These are phyloP conservation scores for Neonectria ditissima DNA, from an alignment of 2,329 filamentous ascomycete species.

Conservation along the genomic window DNA sequence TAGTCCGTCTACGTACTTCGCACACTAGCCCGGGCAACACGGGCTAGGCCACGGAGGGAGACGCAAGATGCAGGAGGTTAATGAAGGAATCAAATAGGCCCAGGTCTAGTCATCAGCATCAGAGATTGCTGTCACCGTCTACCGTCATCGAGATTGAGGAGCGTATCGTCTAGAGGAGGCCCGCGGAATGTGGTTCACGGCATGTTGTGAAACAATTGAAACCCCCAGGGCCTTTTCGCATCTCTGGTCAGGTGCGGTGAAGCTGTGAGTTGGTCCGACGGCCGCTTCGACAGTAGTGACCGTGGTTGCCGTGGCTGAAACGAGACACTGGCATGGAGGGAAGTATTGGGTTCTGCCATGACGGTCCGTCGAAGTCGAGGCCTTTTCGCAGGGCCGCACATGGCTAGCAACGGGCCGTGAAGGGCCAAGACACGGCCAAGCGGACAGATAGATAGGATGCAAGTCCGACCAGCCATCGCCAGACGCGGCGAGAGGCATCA, in stretches of 20 bases:
- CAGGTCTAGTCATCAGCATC: constrained; percentile 10
- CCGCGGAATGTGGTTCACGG: constrained; percentile 29
- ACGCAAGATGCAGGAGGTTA: constrained; percentile 28
- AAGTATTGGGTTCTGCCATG: constrained; percentile 27
- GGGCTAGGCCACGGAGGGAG: constrained; percentile 19
- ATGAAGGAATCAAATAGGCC: constrained; percentile 27
- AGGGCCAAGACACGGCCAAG: constrained; percentile 16
- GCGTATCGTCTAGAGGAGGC: constrained; percentile 24
- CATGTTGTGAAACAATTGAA: constrained; percentile 25
- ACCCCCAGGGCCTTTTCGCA: not conserved
- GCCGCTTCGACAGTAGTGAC: not conserved
- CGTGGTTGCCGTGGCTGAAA: constrained; percentile 38
- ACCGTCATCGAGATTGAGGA: constrained; percentile 32
- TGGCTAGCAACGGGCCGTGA: constrained; percentile 4
- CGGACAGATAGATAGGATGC: constrained; percentile 14
- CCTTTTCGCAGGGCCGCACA: constrained; percentile 13
- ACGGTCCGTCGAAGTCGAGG: constrained; percentile 20
- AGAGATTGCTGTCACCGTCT: constrained; percentile 17
- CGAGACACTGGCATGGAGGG: constrained; percentile 39
- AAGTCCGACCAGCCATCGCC: constrained; percentile 2
- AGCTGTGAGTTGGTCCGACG: constrained; percentile 2
- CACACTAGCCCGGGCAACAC: constrained; percentile 27
- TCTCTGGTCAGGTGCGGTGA: constrained; percentile 6
- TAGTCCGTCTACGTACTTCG: constrained; percentile 13
- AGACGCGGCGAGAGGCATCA: constrained; percentile 16